Conservation (phyloP, 2,329 filamentous ascomycete genomes). For the Pseudogymnoascus pannorum region DNA sequence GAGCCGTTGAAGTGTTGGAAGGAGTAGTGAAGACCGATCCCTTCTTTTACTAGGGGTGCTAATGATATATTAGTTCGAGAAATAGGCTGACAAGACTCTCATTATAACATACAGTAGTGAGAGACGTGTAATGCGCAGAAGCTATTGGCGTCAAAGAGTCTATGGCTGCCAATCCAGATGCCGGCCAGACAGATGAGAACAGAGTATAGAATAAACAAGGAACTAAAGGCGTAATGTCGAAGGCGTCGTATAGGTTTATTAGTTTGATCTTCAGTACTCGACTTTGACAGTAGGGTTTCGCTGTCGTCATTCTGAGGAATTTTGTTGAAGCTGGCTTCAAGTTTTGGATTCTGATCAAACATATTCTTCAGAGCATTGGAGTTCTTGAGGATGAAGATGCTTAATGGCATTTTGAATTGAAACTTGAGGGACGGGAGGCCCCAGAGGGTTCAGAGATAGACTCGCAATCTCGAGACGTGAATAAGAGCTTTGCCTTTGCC, state of each 20-base stretch:
- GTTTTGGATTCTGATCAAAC: neutral
- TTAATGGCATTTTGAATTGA: constrained; percentile 3
- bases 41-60: neutral
- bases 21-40: neutral
- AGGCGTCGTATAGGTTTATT: neutral
- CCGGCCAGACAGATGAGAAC: neutral
- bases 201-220: neutral
- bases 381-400: neutral
- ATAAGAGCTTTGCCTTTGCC: neutral
- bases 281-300: neutral
- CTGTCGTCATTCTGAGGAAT: neutral
- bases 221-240: neutral
- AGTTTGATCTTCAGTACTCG: neutral
- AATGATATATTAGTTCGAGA: neutral
- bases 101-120: neutral
- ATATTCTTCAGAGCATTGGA: neutral
- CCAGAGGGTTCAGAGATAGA: neutral
- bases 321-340: neutral
- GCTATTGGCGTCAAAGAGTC: neutral
- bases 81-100: neutral
- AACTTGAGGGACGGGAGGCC: neutral
- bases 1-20: constrained; percentile 37
- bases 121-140: neutral
- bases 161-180: neutral
- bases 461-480: too few relatives aligned